Conservation (phyloP, 345 rosid genomes). For the Eucalyptus melliodora region DNA sequence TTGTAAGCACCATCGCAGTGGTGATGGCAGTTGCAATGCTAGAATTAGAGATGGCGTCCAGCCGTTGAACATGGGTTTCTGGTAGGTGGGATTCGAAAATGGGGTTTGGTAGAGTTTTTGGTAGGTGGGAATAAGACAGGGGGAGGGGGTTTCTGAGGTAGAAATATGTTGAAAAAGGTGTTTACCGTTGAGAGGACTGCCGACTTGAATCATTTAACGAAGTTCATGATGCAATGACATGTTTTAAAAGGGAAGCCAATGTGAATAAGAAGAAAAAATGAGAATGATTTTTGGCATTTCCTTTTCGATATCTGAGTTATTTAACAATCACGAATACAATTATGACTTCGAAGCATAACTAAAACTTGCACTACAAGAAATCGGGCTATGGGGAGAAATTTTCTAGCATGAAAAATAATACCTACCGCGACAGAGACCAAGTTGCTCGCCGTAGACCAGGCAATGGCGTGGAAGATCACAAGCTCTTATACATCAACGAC, state of each 20-base stretch:
- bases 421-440: too few species aligned
- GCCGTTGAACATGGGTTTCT: neutral
- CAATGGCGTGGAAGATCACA: too few species aligned
- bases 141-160: neutral
- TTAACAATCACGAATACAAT: neutral
- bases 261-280: neutral
- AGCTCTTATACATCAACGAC: too few species aligned
- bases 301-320: neutral
- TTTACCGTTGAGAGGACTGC: neutral
- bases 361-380: too few species aligned
- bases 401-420: too few species aligned
- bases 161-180: neutral
- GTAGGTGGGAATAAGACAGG: too few species aligned
- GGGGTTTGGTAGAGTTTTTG: neutral
- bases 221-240: neutral
- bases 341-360: too few species aligned
- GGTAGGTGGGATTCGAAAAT: neutral
- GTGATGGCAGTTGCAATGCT: neutral
- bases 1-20: too few species aligned
- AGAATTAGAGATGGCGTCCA: neutral
- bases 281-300: neutral
- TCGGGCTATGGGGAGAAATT: too few species aligned
- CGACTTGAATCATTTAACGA: neutral
- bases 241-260: neutral
- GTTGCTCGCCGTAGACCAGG: too few species aligned